Evolutionary conservation across 495 filamentous ascomycete species (phyloP).

Genomic region (Neurospora sp.): DNA sequence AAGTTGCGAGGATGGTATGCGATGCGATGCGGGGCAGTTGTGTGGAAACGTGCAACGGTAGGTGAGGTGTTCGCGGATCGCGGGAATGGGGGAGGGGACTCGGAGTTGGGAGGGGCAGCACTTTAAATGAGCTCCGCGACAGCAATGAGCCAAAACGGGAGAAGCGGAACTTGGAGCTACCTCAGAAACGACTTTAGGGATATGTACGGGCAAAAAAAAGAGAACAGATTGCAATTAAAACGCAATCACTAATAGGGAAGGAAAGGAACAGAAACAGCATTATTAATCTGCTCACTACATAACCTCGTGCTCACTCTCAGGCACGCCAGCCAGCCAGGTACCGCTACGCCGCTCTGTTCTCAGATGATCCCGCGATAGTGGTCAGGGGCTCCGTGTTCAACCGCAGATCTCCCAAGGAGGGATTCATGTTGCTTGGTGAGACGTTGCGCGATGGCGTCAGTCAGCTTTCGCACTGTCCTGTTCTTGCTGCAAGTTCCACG

Average conservation of each 20-base stretch:
- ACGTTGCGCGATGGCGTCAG: background rate
- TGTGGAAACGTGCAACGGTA: background rate
- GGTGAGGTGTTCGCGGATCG: background rate
- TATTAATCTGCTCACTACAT: constrained; percentile 8
- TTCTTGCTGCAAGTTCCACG: background rate
- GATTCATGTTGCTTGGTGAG: background rate
- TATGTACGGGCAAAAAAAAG: background rate
- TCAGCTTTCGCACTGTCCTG: background rate
- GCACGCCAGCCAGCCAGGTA: background rate
- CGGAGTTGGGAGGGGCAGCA: background rate
- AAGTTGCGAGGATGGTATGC: background rate
- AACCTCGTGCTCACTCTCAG: background rate
- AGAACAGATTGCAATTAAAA: background rate
- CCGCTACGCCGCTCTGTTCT: background rate
- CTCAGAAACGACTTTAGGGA: background rate
- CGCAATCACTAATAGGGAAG: background rate
- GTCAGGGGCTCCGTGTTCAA: background rate
- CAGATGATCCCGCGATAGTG: background rate
- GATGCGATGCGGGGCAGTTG: background rate
- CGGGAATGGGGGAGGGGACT: background rate
- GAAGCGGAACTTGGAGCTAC: background rate
- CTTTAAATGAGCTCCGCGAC: background rate
- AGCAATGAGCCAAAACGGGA: background rate
- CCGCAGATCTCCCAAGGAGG: background rate
- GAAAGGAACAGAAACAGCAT: background rate